These are phyloP conservation scores for Hypoxylon sp. DNA, from an alignment of 2,329 filamentous ascomycete genomes.

Conservation along the genomic window DNA sequence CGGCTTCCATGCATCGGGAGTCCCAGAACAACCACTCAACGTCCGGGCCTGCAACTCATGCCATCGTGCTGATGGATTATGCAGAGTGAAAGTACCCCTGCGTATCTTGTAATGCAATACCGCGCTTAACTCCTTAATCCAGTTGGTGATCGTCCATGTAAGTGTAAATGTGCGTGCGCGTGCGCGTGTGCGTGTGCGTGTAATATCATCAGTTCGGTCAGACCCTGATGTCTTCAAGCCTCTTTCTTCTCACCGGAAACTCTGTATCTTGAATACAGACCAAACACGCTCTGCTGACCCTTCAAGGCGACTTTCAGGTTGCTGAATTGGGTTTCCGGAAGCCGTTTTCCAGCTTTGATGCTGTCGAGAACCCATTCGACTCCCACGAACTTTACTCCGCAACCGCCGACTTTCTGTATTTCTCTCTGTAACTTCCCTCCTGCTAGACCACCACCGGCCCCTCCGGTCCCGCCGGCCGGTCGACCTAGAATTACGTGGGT, in stretches of 20 bases:
- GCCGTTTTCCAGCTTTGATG: conserved; percentile 77
- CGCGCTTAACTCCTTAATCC: conserved; percentile 30
- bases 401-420: conserved; percentile 74
- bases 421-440: conserved; percentile 85
- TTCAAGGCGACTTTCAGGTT: conserved; percentile 70
- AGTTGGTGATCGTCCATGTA: conserved; percentile 16
- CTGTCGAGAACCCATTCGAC: conserved; percentile 91
- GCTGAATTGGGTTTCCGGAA: conserved; percentile 79
- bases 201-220: conserved; percentile 19
- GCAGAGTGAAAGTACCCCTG: conserved; percentile 37
- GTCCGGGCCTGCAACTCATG: conserved; percentile 31
- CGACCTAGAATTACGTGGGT: conserved; percentile 87
- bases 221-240: conserved; percentile 6
- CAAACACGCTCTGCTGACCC: conserved; percentile 74
- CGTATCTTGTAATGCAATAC: conserved; percentile 38
- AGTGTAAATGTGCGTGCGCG: neutral
- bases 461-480: conserved; percentile 60
- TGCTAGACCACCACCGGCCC: conserved; percentile 80
- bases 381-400: conserved; percentile 80
- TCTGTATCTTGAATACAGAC: conserved; percentile 55
- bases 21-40: conserved; percentile 23
- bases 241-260: conserved; percentile 23
- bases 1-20: conserved; percentile 18
- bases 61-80: conserved; percentile 36
- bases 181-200: conserved; percentile 10